Conservation (phyloP, 257 asterid genomes). For the Misopates orontium region DNA sequence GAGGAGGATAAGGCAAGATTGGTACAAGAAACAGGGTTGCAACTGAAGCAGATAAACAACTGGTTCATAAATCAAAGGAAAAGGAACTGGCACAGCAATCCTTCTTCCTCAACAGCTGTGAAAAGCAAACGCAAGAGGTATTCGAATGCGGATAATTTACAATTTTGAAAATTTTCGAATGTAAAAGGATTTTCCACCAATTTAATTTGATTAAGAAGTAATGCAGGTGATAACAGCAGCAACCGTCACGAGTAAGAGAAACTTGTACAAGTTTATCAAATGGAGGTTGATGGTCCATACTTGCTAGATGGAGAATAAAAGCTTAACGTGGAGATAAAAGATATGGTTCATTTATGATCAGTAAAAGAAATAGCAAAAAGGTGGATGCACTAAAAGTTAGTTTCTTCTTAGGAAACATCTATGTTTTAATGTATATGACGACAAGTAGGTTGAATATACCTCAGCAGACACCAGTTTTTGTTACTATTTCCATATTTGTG, state of each 20-base stretch:
- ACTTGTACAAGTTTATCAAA: too few relatives aligned
- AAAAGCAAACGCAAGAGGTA: slow-evolving; percentile 74
- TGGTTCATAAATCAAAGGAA: slow-evolving; percentile 80
- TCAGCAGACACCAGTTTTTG: too few relatives aligned
- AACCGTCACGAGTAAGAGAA: not conserved
- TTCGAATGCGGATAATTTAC: not conserved
- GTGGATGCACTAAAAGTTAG: not conserved
- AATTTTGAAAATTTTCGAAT: too few relatives aligned
- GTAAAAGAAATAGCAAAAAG: not conserved
- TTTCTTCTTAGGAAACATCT: slow-evolving; percentile 4
- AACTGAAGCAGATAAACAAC: slow-evolving; percentile 66
- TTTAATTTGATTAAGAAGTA: slow-evolving; percentile 15
- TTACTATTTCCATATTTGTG: too few relatives aligned
- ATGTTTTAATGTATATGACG: slow-evolving; percentile 1
- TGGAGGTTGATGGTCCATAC: not conserved
- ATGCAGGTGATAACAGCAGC: slow-evolving; percentile 41
- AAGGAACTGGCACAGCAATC: slow-evolving; percentile 75
- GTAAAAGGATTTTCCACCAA: slow-evolving; percentile 12
- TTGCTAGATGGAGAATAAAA: not conserved
- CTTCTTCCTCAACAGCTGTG: slow-evolving; percentile 50
- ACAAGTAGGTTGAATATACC: not conserved
- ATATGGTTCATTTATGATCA: not conserved
- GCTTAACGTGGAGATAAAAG: not conserved
- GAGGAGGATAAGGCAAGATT: slow-evolving; percentile 68
- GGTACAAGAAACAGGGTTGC: slow-evolving; percentile 72